A percentile compares a stretch with the other conserved stretches of the same genome.
These are phyloP conservation scores for Apiospora phragmitis DNA, from an alignment of 2,329 filamentous ascomycete species.

Conservation along the genomic window DNA sequence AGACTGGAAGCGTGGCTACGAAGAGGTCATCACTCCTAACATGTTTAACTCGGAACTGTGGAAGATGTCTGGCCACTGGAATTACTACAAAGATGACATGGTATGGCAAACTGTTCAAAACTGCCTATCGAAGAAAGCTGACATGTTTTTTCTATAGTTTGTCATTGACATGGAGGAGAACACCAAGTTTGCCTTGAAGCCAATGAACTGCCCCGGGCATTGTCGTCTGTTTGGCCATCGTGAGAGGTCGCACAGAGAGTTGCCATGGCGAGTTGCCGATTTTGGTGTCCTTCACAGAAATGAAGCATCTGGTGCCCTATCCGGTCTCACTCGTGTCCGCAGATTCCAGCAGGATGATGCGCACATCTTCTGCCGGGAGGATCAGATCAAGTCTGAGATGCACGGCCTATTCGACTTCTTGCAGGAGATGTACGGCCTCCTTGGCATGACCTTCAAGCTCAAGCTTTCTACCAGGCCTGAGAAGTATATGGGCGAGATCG, in stretches of 20 bases:
- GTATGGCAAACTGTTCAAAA: constrained; percentile 40
- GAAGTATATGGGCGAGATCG: constrained; percentile 82
- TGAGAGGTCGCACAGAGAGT: constrained; percentile 73
- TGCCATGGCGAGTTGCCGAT: constrained; percentile 83
- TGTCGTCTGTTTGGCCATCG: constrained; percentile 79
- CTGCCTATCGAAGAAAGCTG: not conserved
- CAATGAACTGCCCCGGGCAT: constrained; percentile 92
- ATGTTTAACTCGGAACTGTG: constrained; percentile 94
- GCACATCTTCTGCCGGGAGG: constrained; percentile 78
- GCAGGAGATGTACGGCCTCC: constrained; percentile 70
- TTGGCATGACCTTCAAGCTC: constrained; percentile 89
- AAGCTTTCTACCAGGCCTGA: constrained; percentile 90
- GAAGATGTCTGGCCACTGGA: constrained; percentile 95
- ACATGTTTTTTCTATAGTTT: constrained; percentile 42
- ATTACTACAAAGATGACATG: constrained; percentile 94
- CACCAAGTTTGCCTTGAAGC: constrained; percentile 80
- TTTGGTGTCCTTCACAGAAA: constrained; percentile 88
- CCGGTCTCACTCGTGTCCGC: constrained; percentile 79
- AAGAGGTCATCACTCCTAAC: constrained; percentile 93
- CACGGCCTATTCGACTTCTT: constrained; percentile 70
- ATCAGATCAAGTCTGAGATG: constrained; percentile 63
- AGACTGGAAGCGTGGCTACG: constrained; percentile 86
- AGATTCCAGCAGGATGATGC: constrained; percentile 90
- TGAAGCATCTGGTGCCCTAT: constrained; percentile 78
- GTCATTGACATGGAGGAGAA: constrained; percentile 58